A percentile compares a stretch with the other conserved stretches of the same genome.
Conservation (phyloP, 2,329 filamentous ascomycete species). For the Plenodomus lindquistii region DNA sequence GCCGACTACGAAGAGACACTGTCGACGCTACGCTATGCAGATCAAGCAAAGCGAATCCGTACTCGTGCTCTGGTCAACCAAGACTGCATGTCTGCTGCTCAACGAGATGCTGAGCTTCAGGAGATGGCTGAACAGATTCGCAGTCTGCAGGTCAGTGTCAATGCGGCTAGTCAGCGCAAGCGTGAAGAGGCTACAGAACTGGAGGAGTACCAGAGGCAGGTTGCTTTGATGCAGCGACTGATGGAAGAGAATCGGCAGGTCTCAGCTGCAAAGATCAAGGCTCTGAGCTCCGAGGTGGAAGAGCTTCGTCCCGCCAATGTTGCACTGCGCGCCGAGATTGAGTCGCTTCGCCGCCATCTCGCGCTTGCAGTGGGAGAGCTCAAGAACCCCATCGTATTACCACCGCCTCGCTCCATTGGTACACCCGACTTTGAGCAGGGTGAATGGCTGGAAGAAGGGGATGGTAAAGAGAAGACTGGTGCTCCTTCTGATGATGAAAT, state of each 20-base stretch:
- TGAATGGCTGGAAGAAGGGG: slow-evolving; percentile 31
- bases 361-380: slow-evolving; percentile 82
- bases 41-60: slow-evolving; percentile 96
- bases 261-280: slow-evolving; percentile 90
- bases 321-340: slow-evolving; percentile 72
- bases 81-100: slow-evolving; percentile 86
- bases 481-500: slow-evolving; percentile 42
- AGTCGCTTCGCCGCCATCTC: slow-evolving; percentile 83
- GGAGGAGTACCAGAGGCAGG: slow-evolving; percentile 92
- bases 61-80: slow-evolving; percentile 95
- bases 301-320: slow-evolving; percentile 55
- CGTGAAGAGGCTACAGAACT: slow-evolving; percentile 82
- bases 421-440: slow-evolving; percentile 40
- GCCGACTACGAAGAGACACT: slow-evolving; percentile 97
- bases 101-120: slow-evolving; percentile 89
- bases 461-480: slow-evolving; percentile 29
- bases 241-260: slow-evolving; percentile 95
- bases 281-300: slow-evolving; percentile 62
- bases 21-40: slow-evolving; percentile 92
- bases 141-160: slow-evolving; percentile 74
- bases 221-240: slow-evolving; percentile 85
- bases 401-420: slow-evolving; percentile 36
- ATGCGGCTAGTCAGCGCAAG: slow-evolving; percentile 63
- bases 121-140: slow-evolving; percentile 97
- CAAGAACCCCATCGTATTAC: slow-evolving; percentile 83